Evolutionary conservation across 257 asterid genomes (phyloP).

Genomic region (Nicotiana attenuata): DNA sequence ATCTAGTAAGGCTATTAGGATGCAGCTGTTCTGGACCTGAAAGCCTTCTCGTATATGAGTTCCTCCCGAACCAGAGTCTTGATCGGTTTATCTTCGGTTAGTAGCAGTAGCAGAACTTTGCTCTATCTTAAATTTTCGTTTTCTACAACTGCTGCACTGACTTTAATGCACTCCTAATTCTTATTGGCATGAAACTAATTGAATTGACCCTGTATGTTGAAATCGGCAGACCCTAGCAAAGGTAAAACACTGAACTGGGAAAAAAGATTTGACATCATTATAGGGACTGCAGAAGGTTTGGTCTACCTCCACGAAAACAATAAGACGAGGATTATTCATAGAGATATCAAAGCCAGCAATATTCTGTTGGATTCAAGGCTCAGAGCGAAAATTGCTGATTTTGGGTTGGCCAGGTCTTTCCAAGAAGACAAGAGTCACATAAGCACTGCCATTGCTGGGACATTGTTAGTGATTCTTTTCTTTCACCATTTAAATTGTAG

Average conservation of each 20-base stretch:
- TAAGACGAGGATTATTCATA: conserved; percentile 56
- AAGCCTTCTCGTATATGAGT: conserved; percentile 86
- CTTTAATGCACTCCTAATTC: neutral
- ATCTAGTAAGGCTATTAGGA: conserved; percentile 75
- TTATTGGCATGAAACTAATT: neutral
- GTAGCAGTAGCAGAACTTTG: conserved; percentile 21
- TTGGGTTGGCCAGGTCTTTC: conserved; percentile 74
- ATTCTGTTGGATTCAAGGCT: conserved; percentile 60
- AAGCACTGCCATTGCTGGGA: conserved; percentile 80
- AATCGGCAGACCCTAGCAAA: conserved; percentile 46
- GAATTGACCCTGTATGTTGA: neutral
- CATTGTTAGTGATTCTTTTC: conserved; percentile 42
- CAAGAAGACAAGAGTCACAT: conserved; percentile 72
- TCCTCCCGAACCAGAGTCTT: conserved; percentile 63
- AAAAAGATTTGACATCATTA: conserved; percentile 55
- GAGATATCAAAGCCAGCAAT: conserved; percentile 79
- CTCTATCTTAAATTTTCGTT: neutral
- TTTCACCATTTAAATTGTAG: neutral
- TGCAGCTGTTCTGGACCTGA: conserved; percentile 92
- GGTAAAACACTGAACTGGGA: conserved; percentile 68
- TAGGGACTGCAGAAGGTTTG: conserved; percentile 72
- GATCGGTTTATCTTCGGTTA: conserved; percentile 76
- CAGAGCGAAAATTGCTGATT: conserved; percentile 70
- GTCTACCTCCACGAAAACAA: conserved; percentile 78
- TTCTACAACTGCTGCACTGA: neutral